Conservation (phyloP, 2,329 filamentous ascomycete genomes). For the Ceratocystis colombiana region DNA sequence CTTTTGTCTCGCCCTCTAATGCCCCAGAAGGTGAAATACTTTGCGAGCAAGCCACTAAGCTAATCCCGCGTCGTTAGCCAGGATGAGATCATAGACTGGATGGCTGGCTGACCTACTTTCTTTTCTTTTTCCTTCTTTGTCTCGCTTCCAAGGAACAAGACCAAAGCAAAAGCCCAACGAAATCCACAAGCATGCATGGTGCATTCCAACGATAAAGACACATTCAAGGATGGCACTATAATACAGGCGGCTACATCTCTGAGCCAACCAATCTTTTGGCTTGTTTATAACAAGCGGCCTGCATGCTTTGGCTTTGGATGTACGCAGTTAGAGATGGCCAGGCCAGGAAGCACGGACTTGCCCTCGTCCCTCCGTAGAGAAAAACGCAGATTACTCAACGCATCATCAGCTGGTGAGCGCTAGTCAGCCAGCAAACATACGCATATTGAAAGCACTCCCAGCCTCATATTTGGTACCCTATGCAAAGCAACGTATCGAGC, state of each 20-base stretch:
- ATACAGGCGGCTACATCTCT: neutral
- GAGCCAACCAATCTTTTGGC: too few relatives aligned
- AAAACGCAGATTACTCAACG: too few relatives aligned
- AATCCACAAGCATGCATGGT: slow-evolving; percentile 15
- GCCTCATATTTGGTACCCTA: neutral
- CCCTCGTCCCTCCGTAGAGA: too few relatives aligned
- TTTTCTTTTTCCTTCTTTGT: neutral
- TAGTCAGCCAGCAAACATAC: neutral
- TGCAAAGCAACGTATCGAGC: neutral
- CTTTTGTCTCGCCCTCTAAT: neutral
- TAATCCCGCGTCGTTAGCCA: neutral
- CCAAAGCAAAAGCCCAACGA: slow-evolving; percentile 2
- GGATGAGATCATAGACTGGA: slow-evolving; percentile 1
- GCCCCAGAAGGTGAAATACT: too few relatives aligned
- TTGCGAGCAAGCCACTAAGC: neutral
- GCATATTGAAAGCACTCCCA: neutral
- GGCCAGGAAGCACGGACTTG: too few relatives aligned
- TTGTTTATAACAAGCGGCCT: neutral
- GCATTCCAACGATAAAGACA: slow-evolving; percentile 7
- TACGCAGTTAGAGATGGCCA: too few relatives aligned
- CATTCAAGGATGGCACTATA: neutral
- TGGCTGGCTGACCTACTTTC: neutral
- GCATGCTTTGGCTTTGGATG: neutral
- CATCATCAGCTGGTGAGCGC: too few relatives aligned
- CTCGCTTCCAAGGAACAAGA: too few relatives aligned